These are phyloP conservation scores for Didymella arachidicola DNA, from an alignment of 2,329 filamentous ascomycete genomes.

Conservation along the genomic window DNA sequence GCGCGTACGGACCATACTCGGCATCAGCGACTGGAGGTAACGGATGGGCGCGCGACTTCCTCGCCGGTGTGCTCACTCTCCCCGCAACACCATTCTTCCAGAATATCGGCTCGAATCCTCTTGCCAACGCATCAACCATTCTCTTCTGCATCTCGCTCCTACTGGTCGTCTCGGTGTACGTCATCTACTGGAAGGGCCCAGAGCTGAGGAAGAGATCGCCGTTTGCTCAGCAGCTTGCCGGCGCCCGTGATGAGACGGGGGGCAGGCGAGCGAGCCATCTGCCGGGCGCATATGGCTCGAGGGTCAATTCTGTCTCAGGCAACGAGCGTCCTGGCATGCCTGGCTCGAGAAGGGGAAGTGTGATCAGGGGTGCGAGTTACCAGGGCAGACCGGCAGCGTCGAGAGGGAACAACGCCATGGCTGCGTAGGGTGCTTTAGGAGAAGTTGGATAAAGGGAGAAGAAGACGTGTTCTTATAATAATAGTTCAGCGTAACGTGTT, in stretches of 20 bases:
- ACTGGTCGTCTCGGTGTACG: slow-evolving; percentile 52
- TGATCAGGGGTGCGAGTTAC: slow-evolving; percentile 35
- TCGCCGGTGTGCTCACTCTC: slow-evolving; percentile 76
- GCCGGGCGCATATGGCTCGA: slow-evolving; percentile 42
- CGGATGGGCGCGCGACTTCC: slow-evolving; percentile 76
- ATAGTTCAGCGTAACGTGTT: background rate
- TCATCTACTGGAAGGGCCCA: slow-evolving; percentile 64
- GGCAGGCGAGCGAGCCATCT: slow-evolving; percentile 44
- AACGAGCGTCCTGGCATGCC: slow-evolving; percentile 28
- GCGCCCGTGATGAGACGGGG: slow-evolving; percentile 43
- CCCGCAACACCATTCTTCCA: slow-evolving; percentile 68
- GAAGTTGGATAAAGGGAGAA: background rate
- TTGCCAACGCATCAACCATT: slow-evolving; percentile 64
- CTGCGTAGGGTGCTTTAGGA: background rate
- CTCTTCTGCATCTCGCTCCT: slow-evolving; percentile 61
- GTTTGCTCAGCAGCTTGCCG: slow-evolving; percentile 60
- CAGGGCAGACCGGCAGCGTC: slow-evolving; percentile 22
- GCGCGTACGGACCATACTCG: slow-evolving; percentile 75
- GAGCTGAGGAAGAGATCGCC: slow-evolving; percentile 60
- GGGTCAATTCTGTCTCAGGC: slow-evolving; percentile 38
- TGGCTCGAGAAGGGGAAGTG: slow-evolving; percentile 39
- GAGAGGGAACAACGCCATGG: slow-evolving; percentile 9
- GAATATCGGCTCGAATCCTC: slow-evolving; percentile 54
- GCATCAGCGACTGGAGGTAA: slow-evolving; percentile 81
- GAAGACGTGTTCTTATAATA: too few relatives aligned